Evolutionary conservation across 73 alveolate genomes (phyloP), one percentile per base, ranked within the genome.

Genomic region (Tetrahymena borealis): DNA sequence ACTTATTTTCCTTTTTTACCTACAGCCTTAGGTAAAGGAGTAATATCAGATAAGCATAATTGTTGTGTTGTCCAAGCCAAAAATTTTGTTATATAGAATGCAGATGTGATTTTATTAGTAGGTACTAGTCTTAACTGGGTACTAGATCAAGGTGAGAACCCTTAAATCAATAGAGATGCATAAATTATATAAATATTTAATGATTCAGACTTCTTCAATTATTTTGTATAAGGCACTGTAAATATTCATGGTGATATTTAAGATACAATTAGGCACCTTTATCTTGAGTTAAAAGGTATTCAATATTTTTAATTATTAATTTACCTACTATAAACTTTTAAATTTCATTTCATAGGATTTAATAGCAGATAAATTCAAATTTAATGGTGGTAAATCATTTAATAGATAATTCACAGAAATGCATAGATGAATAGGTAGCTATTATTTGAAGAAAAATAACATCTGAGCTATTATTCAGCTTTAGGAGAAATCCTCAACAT

Each of bases 21-120:
- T 7, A 96, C 99, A 8, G 98, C 99, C 3, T 94, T 97, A 98
- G 99, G 98, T 8, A 97, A 97, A 92, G 99, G 99, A 24, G 96
- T 97, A 15, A 94, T 97, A 4, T 85, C 96, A 15, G 99, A 97
- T 90, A 94, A 94, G 37, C 95, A 93, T 91, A 78, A 93, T 15
- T 94, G 77, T 15, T 93, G 94, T 78, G 98, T 96, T 4, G 94
- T 96, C 11, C 78, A 97, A 16, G 99, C 99, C 8, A 78, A 98
- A 91, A 93, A 98, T 18, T 91, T 95, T 18, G 98, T 97, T 15
- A 78, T 97, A 10, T 92, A 96, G 60, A 93, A 96, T 12, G 98
- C 99, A 24, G 99, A 97, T 97, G 98, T 94, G 1, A 93, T 97
- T 35, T 92, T 97, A 93, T 93, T 97, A 32, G 93, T 95, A 6